Evolutionary conservation across 306 rosid species (phyloP).

Genomic region (Abrus precatorius): DNA sequence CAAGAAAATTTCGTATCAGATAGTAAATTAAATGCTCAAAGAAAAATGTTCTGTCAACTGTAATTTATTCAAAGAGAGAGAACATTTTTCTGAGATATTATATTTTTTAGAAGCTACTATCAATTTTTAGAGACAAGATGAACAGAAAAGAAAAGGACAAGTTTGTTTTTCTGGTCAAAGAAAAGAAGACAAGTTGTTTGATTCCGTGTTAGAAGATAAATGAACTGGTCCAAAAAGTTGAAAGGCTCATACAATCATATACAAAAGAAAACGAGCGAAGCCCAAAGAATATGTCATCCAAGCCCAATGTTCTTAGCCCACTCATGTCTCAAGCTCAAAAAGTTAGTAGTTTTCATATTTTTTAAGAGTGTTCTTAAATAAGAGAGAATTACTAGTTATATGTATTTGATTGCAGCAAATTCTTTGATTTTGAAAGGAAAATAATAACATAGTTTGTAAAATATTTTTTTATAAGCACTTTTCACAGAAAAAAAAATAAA

Average conservation of each 20-base stretch:
- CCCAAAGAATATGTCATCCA: not conserved
- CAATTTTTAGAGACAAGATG: too few species aligned
- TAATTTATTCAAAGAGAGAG: too few species aligned
- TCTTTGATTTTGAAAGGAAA: not conserved
- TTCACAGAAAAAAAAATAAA: too few species aligned
- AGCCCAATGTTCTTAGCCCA: not conserved
- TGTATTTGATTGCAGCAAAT: not conserved
- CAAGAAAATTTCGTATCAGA: not conserved
- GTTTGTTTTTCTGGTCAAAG: too few species aligned
- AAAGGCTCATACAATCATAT: not conserved
- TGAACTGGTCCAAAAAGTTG: not conserved
- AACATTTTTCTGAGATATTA: not conserved
- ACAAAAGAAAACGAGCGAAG: not conserved
- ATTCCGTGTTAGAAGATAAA: too few species aligned
- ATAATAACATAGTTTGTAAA: not conserved
- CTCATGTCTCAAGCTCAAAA: not conserved
- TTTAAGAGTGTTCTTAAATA: too few species aligned
- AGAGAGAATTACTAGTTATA: not conserved
- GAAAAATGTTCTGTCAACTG: too few species aligned
- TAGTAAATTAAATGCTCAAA: too few species aligned
- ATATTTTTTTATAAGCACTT: not conserved
- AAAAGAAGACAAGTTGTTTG: too few species aligned
- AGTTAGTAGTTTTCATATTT: too few species aligned
- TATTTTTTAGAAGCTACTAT: not conserved
- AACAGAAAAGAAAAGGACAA: too few species aligned